These are phyloP conservation scores for Chloropicon primus DNA, from an alignment of 139 green algal species.

Conservation along the genomic window DNA sequence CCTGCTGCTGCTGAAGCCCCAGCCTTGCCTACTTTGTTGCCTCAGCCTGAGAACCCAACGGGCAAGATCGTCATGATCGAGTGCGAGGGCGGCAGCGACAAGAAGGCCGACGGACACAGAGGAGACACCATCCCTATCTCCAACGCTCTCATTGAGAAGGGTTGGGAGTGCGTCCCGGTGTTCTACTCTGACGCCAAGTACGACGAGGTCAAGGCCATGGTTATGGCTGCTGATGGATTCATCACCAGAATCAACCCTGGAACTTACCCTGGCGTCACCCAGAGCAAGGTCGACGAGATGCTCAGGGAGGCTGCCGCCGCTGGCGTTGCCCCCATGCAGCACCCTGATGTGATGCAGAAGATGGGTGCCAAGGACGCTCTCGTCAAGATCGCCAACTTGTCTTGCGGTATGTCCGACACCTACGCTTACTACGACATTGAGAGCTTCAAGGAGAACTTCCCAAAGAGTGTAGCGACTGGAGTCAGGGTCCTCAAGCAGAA, in stretches of 20 bases:
- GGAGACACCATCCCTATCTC: conserved; percentile 22
- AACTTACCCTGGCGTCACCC: conserved; percentile 11
- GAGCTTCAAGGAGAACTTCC: conserved; percentile 17
- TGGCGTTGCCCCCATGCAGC: not conserved
- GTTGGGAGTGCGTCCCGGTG: conserved; percentile 6
- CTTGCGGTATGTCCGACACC: conserved; percentile 19
- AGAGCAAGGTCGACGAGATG: conserved; percentile 6
- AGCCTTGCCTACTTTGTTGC: not conserved
- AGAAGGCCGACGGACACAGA: conserved; percentile 15
- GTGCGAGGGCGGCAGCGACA: conserved; percentile 18
- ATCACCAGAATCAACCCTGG: conserved; percentile 23
- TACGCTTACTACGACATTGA: conserved; percentile 20
- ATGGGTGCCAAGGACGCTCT: conserved; percentile 22
- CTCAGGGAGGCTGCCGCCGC: not conserved
- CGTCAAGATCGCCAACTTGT: conserved; percentile 21
- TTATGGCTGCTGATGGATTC: conserved; percentile 10
- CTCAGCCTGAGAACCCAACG: not conserved
- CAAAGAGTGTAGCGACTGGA: conserved; percentile 10
- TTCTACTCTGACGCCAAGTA: conserved; percentile 14
- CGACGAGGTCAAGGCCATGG: not conserved
- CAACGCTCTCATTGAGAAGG: conserved; percentile 22
- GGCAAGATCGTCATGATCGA: conserved; percentile 13
- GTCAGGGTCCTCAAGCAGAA: conserved; percentile 28
- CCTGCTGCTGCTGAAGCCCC: not conserved
- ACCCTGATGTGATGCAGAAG: conserved; percentile 5